Base-by-base conservation (phyloP, 2,329 filamentous ascomycete species). In the Lizonia empirigonia region DNA sequence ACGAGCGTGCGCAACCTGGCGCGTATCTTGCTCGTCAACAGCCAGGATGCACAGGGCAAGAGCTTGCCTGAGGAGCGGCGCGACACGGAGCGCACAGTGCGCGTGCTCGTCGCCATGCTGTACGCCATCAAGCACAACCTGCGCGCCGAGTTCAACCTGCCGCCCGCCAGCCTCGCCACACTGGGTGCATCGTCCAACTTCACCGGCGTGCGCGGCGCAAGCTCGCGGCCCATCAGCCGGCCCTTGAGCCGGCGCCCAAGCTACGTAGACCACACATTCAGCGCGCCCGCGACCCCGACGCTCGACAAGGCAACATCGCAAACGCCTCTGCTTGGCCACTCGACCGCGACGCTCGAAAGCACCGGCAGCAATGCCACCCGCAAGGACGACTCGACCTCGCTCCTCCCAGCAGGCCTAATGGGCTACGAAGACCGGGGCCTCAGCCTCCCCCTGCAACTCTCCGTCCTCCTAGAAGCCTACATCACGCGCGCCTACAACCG, bases 111-210 rank as follows among this genome's bases (percentile, higher is more conserved):
- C 53, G 84, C 84, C 0, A 78, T 86, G 40, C 77, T 86, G 2
- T 86, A 84, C 60, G 82, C 84, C 0, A 78, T 85, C 34, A 87
- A 87, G 62, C 84, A 86, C 63, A 84, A 86, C 62, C 73, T 87
- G 0, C 80, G 84, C 15, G 81, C 82, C 1, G 84, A 86, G 68
- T 87, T 84, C 41, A 70, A 72, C 40, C 70, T 70, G 74, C 80
- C 32, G 69, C 79, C 26, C 44, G 73, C 59, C 2, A 63, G 59
- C 38, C 51, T 71, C 1, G 63, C 59, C 0, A 36, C 50, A 55
- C 38, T 68, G 42, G 36, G 62, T 9, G 12, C 68, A 1, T 16
- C 20, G 2, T 53, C 60, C 15, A 50, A 40, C 7, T 52, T 47
- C 13, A 42, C 59, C 2, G 63, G 55, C 19, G 48, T 61, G 1